A percentile compares a stretch with the other conserved stretches of the same genome.
Evolutionary conservation across 176 grass and related monocot genomes (phyloP).

Genomic region (Oryza glumipatula): DNA sequence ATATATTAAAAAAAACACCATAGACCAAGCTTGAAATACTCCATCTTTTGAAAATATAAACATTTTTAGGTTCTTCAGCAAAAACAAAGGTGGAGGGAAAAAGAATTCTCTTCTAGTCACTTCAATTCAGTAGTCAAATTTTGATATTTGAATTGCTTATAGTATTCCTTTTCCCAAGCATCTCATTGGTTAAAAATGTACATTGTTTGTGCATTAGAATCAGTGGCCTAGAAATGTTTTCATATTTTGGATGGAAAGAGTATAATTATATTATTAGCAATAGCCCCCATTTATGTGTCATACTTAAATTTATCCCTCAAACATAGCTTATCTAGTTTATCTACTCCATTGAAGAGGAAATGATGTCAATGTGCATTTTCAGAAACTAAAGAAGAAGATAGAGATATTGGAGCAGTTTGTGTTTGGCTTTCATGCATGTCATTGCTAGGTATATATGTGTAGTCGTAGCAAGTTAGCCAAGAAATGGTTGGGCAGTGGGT

Average conservation of each 20-base stretch:
- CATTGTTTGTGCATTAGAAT: too few relatives aligned
- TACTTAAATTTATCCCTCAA: background rate
- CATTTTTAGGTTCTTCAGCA: too few relatives aligned
- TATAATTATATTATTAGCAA: background rate
- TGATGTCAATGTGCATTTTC: background rate
- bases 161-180: too few relatives aligned
- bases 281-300: background rate
- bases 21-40: background rate
- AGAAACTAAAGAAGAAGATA: too few relatives aligned
- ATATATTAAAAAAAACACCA: conserved; percentile 36
- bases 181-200: too few relatives aligned
- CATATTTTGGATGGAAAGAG: too few relatives aligned
- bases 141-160: too few relatives aligned
- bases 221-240: too few relatives aligned
- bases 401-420: background rate
- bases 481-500: background rate
- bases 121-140: too few relatives aligned
- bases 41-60: too few relatives aligned
- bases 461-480: background rate
- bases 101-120: too few relatives aligned
- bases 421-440: background rate
- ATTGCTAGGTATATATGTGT: background rate
- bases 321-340: background rate
- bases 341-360: background rate
- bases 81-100: too few relatives aligned